Base-by-base conservation (phyloP, 164 flowering plant species). In the Berberis thunbergii region DNA sequence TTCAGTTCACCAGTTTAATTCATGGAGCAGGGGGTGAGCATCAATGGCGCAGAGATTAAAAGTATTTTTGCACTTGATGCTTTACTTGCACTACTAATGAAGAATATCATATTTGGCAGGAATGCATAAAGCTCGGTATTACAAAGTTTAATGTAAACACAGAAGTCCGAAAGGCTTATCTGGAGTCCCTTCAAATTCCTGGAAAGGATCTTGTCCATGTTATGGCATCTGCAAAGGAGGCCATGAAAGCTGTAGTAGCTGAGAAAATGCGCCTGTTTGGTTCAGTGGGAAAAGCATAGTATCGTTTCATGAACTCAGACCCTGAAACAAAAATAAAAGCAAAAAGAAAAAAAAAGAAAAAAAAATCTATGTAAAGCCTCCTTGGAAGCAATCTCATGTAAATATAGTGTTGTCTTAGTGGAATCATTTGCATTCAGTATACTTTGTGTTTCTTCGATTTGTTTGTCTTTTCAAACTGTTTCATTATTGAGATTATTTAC, bases 191-290 rank as follows among this genome's bases (percentile, higher is more conserved):
- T 62, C 70, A 63, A 44, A 77, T 41, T 58, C 80, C 87, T 2
- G 74, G 76, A 73, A 86, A 83, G 64, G 99, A 95, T 73, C 85
- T 95, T 5, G 82, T 91, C 67, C 77, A 88, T 69, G 87, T 85
- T 4, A 86, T 95, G 97, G 69, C 71, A 43, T 76, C 91, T 50
- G 89, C 98, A 4, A 88, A 81, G 75, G 89, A 88, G 65, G 91
- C 98, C 72, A 95, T 95, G 99, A 89, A 91, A 80, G 86, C 80
- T 55, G 96, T 95, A 40, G 78, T 86, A 63, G 88, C 88, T 7
- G 97, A 91, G 72, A 95, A 95, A 83, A 89, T 95, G 97, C 86
- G 62, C 56, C 79, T 91, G 38, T 95, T 95, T 79, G 99, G 99
- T 60, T 95, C 99, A 57, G 74, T 92, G 5, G 99, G 99, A 66